These are phyloP conservation scores for Pezicula radicicola DNA, from an alignment of 2,329 filamentous ascomycete species.

Conservation along the genomic window DNA sequence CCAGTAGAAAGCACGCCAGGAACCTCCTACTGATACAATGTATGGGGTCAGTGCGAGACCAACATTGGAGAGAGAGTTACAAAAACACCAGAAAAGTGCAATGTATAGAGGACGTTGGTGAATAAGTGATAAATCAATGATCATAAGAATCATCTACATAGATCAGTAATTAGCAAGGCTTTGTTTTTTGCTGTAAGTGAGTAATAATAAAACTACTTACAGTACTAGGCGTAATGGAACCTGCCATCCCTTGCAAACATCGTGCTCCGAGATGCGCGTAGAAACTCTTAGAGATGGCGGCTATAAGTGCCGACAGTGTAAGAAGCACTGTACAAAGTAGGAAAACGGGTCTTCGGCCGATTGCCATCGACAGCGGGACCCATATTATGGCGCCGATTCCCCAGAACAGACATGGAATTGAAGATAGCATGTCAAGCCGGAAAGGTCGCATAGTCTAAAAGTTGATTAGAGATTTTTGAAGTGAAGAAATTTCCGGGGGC, in stretches of 20 bases:
- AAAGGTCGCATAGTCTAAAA: conserved; percentile 21
- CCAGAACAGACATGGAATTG: conserved; percentile 29
- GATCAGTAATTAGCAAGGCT: not conserved
- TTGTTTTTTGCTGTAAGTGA: not conserved
- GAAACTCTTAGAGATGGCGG: conserved; percentile 25
- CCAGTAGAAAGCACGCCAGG: conserved; percentile 33
- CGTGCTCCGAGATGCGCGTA: conserved; percentile 25
- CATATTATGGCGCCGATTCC: conserved; percentile 34
- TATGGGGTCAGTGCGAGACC: conserved; percentile 25
- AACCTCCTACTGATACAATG: conserved; percentile 20
- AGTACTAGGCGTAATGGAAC: conserved; percentile 28
- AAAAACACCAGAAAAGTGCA: conserved; percentile 31
- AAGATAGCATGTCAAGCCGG: conserved; percentile 23
- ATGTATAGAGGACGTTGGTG: conserved; percentile 32
- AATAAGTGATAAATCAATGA: conserved; percentile 37
- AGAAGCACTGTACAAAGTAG: conserved; percentile 27
- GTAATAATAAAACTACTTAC: conserved; percentile 13
- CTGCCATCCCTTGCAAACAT: conserved; percentile 31
- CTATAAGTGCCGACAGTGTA: conserved; percentile 24
- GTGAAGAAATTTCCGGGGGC: not conserved
- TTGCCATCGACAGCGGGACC: conserved; percentile 33
- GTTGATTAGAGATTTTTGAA: not conserved
- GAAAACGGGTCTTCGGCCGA: conserved; percentile 35
- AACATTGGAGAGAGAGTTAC: conserved; percentile 21
- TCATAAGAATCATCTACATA: conserved; percentile 29